Evolutionary conservation across 2,329 filamentous ascomycete genomes (phyloP), one percentile per base, ranked within the genome.

Genomic region (Waltergamsia citrina): DNA sequence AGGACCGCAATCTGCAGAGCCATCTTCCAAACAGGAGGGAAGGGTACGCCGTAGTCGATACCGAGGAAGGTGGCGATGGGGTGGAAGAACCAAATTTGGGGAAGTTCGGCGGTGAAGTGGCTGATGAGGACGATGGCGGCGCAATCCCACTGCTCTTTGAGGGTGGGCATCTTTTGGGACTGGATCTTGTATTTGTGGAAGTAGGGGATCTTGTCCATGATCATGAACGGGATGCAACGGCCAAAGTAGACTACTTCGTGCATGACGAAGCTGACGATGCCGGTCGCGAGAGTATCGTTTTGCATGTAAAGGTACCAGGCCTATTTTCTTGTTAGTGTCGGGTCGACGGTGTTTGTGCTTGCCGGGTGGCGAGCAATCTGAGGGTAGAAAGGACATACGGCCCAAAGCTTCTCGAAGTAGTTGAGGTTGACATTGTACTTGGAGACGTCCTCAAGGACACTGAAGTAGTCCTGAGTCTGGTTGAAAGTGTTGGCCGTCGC

Each of bases 61-160:
- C 92, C 92, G 56, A 86, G 88, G 63, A 78, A 94, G 55, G 88
- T 85, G 38, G 90, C 90, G 69, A 95, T 77, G 20, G 92, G 92
- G 68, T 98, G 92, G 74, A 98, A 98, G 50, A 96, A 75, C 90
- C 90, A 96, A 59, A 96, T 96, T 63, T 96, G 92, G 41, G 92
- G 92, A 24, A 98, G 76, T 63, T 98, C 92, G 59, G 95, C 92
- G 45, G 92, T 96, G 63, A 96, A 94, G 62, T 98, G 92, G 57
- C 81, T 88, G 51, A 96, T 68, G 44, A 98, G 81, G 43, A 98
- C 92, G 45, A 95, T 79, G 57, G 78, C 79, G 39, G 92, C 88
- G 65, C 92, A 98, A 53, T 88, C 77, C 78, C 85, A 94, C 63
- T 98, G 92, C 60, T 98, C 92, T 54, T 78, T 81, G 35, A 81